Evolutionary conservation across 78 protist genomes (phyloP), one percentile per base, ranked within the genome.

Genomic region (Dictyostelium brefeldianum): DNA sequence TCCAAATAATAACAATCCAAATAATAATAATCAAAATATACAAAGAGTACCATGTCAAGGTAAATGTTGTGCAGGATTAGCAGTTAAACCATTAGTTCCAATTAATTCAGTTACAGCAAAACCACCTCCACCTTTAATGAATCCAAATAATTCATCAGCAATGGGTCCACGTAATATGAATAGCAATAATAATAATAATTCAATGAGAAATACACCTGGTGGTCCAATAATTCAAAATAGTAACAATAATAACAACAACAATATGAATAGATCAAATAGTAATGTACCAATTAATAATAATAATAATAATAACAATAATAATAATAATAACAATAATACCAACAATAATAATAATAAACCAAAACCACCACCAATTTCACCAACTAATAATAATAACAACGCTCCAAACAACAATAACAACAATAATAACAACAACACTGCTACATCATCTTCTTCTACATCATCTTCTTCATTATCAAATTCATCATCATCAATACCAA

Each of bases 81-180:
- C 41, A n/a, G 59, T 46, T 2, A 74, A 74, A 74, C 80, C 80
- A 74, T 74, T 74, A 8, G 80, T 74, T 8, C 51, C 80, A 74
- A 74, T 74, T 18, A 46, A 46, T 46, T 31, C 80, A 9, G 25
- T 46, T 17, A 74, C 82, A 53, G 36, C 82, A 12, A 51, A 20
- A 18, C 29, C 80, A 74, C 48, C 80, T 20, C 80, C 80, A 1
- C 62, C 62, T 54, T 18, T 54, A 17, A 12, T 18, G 18, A 12
- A 54, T 18, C 62, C 14, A 54, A 54, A 54, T 54, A 54, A 12
- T 18, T 70, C 25, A 15, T 27, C 43, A 14, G 36, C 78, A 70
- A 70, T 41, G 50, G 78, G 54, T 8, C 78, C 50, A 70, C 78
- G 50, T 15, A 27, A 54, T 36, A 36, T 36, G 43, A 36, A 36